Evolutionary conservation across 345 rosid genomes (phyloP), one percentile per base, ranked within the genome.

Genomic region (Sonneratia alba): DNA sequence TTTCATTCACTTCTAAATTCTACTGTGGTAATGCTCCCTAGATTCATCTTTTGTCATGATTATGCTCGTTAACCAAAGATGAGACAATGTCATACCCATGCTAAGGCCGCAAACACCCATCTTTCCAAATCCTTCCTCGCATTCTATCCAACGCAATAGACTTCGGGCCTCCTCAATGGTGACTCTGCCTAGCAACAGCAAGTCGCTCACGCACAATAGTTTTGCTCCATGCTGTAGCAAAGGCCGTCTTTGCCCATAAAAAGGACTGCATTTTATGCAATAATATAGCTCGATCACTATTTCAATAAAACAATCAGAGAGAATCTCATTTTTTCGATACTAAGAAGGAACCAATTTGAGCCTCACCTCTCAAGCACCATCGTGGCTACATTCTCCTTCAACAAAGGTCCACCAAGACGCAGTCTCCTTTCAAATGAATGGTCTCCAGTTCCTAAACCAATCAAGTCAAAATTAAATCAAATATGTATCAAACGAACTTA

Each of bases 31-130:
- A 36, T 36, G 22, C 27, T 19, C 32, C 32, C 18, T 10, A 27
- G 57, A 53, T 32, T 15, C 22, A 36, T 59, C 24, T 9, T 49
- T 16, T 7, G 32, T 21, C 37, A 24, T 15, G 16, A 12, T 4
- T 53, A 14, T 48, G 7, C 32, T 2, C 38, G 40, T 10, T 12
- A 16, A 34, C 49, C 38, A 7, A 11, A 51, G 32, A 51, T 66
- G 19, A 34, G 34, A 27, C 18, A 13, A 18, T 16, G 7, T 13
- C 89, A 80, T 86, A 95, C 99, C 99, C 98, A 95, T 95, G 78
- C 99, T 95, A 74, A 95, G 93, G 73, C 99, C 99, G 77, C 97
- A 95, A 73, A 92, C 85, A 42, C 99, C 99, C 85, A 80, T 88
- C 87, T 95, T 95, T 77, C 99, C 99, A 67, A 84, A 92, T 59